Base-by-base conservation (phyloP, 2,329 filamentous ascomycete genomes). In the Fusarium scirpi region DNA sequence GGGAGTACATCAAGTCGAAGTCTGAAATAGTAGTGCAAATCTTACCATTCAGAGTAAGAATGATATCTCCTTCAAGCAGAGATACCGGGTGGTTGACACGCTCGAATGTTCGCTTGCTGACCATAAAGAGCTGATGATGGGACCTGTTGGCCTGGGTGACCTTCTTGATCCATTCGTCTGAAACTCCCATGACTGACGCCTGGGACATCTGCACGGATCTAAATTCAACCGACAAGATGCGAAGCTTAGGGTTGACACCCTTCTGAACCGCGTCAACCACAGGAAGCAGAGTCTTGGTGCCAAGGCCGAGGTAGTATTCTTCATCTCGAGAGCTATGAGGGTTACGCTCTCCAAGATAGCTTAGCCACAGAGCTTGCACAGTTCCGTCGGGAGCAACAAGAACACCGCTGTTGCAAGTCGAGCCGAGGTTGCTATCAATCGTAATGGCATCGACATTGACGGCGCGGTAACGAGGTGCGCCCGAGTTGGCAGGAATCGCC, bases 401-500 rank as follows among this genome's bases (percentile, higher is more conserved):
- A 1, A 98, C 97, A 77, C 97, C 97, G 67, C 94, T 97, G 58
- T 94, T 95, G 77, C 96, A 98, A 76, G 97, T 94, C 3, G 91
- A 91, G 65, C 94, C 95, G 8, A 99, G 86, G 68, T 91, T 94
- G 6, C 95, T 98, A 78, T 99, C 96, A 29, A 99, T 94, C 0
- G 95, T 98, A 76, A 99, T 97, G 49, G 96, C 96, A 78, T 98
- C 96, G 13, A 98, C 89, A 74, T 99, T 98, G 76, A 97, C 92
- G 22, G 96, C 96, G 6, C 97, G 90, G 78, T 99, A 99, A 67
- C 96, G 88, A 8, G 96, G 96, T 9, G 96, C 95, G 2, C 94
- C 90, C 1, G 93, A 91, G 80, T 97, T 98, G 27, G 96, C 94
- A 1, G 96, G 97, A 67, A 99, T 98, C 1, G 94, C 94, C 5